These are phyloP conservation scores for Boletus vinaceobasis DNA, from an alignment of 768 basidiomycete genomes.

Conservation along the genomic window DNA sequence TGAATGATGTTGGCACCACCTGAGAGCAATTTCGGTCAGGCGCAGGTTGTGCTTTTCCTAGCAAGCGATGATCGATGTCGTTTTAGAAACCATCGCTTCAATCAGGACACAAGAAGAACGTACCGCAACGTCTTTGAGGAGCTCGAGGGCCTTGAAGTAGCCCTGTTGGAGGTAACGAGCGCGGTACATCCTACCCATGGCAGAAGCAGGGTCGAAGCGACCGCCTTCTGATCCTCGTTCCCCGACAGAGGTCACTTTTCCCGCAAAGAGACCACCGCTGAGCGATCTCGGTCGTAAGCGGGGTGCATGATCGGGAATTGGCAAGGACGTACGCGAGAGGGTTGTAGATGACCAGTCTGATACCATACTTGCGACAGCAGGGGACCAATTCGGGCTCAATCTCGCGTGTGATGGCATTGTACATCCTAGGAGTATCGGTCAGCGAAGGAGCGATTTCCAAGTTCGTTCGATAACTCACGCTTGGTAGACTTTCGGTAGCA, in stretches of 20 bases:
- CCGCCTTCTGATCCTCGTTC: slow-evolving; percentile 34
- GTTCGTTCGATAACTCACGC: slow-evolving; percentile 34
- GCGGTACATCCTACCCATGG: slow-evolving; percentile 44
- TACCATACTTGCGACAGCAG: slow-evolving; percentile 54
- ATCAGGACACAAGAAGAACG: slow-evolving; percentile 4
- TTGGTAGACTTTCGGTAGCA: slow-evolving; percentile 55
- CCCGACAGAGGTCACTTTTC: slow-evolving; percentile 41
- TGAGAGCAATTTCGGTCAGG: slow-evolving; percentile 51
- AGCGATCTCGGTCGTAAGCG: background rate
- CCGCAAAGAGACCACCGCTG: slow-evolving; percentile 34
- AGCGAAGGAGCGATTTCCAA: background rate
- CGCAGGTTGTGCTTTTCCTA: slow-evolving; percentile 41
- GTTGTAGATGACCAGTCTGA: slow-evolving; percentile 56
- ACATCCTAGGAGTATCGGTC: slow-evolving; percentile 31
- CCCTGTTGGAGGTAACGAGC: slow-evolving; percentile 42
- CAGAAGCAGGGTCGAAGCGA: slow-evolving; percentile 39
- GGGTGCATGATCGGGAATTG: background rate
- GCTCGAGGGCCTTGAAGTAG: slow-evolving; percentile 42
- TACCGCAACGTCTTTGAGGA: slow-evolving; percentile 41
- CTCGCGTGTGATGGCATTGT: slow-evolving; percentile 47
- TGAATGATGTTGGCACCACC: slow-evolving; percentile 64
- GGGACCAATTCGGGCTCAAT: slow-evolving; percentile 52
- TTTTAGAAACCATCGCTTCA: background rate
- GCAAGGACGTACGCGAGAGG: slow-evolving; percentile 42
- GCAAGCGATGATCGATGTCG: background rate